Conservation (phyloP, 2,329 filamentous ascomycete genomes). For the Bipolaris bicolor region DNA sequence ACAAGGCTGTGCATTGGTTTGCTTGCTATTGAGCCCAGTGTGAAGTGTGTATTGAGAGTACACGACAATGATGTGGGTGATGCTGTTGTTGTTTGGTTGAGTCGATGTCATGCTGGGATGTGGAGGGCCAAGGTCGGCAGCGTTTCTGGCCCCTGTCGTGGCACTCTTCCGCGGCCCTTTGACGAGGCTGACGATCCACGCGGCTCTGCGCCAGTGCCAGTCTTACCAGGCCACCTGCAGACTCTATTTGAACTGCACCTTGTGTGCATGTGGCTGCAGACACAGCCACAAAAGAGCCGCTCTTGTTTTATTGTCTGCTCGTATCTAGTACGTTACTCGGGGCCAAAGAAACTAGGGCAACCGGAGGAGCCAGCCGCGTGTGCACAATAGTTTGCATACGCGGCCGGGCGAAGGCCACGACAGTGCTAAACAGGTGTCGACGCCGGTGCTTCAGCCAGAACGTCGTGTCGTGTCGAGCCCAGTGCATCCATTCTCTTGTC, state of each 20-base stretch:
- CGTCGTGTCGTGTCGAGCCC: conserved; percentile 8
- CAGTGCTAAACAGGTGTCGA: conserved; percentile 7
- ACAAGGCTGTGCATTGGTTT: neutral
- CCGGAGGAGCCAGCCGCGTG: neutral
- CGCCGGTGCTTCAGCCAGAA: conserved; percentile 13
- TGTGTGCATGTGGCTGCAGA: neutral
- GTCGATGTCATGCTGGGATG: neutral
- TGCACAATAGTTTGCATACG: conserved; percentile 13
- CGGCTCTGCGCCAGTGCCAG: conserved; percentile 2
- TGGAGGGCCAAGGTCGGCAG: neutral
- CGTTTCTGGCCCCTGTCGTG: conserved; percentile 3
- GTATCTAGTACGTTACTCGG: neutral
- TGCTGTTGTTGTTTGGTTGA: neutral
- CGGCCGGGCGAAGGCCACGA: conserved; percentile 12
- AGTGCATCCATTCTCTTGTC: conserved; percentile 5
- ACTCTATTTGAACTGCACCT: neutral
- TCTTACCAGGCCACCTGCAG: neutral
- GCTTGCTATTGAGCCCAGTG: neutral
- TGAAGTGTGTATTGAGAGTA: neutral
- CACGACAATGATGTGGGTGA: neutral
- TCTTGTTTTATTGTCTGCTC: neutral
- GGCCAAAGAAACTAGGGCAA: no score
- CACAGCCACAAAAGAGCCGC: conserved; percentile 7
- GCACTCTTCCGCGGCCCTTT: neutral
- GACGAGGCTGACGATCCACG: conserved; percentile 8